Evolutionary conservation across 305 asterid genomes (phyloP), one percentile per base, ranked within the genome.

Genomic region (Fraxinus sp.): DNA sequence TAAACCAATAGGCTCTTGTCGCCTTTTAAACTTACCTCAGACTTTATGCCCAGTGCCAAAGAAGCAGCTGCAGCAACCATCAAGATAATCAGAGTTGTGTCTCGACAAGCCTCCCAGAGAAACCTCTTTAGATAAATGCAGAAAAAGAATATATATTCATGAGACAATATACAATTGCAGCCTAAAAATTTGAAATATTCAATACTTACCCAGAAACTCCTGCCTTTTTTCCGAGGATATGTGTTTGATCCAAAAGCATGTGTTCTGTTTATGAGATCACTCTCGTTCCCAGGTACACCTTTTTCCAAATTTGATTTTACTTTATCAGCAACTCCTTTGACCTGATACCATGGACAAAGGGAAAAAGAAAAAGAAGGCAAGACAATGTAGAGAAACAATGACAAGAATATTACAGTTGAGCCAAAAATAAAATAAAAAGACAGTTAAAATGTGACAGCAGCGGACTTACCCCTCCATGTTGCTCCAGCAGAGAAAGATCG

Each of bases 41-140:
- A 89, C 90, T 92, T 94, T 80, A 94, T 96, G 75, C 98, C 98
- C 18, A 96, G 93, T 18, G 91, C 98, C 87, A 96, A 89, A 39
- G 99, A 96, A 88, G 98, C 99, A 86, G 97, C 98, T 32, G 98
- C 98, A 79, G 98, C 99, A 30, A 96, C 95, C 98, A 94, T 96
- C 93, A 96, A 90, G 85, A 96, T 96, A 77, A 96, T 88, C 83
- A 96, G 84, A 32, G 99, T 96, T 7, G 98, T 96, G 85, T 96
- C 99, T 59, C 92, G 90, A 83, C 98, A 94, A 73, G 99, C 98
- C n/a, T n/a, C n/a, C n/a, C n/a, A n/a, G n/a, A n/a, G n/a, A 91
- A 96, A 96, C 85, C 88, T 91, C 98, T 96, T 84, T 22, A 84
- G 26, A 14, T 55, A 32, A 71, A 80, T 59, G 74, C 33, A 28